A percentile compares a stretch with the other conserved stretches of the same genome.
Conservation (phyloP, 768 basidiomycete genomes). For the Suillus brevipes region DNA sequence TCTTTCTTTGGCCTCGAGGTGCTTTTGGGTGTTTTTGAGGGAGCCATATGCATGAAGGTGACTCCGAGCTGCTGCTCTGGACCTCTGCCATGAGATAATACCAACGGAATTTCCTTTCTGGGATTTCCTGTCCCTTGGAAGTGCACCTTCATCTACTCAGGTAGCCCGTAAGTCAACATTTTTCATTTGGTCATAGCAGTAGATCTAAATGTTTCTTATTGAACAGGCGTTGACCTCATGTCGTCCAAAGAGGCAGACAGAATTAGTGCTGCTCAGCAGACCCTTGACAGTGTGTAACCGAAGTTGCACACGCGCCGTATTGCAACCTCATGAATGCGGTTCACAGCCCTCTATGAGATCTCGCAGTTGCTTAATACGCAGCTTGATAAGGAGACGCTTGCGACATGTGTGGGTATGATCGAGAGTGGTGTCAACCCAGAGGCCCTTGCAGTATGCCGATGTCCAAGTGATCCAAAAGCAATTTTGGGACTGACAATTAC, state of each 20-base stretch:
- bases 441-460: constrained; percentile 72
- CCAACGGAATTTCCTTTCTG: constrained; percentile 6
- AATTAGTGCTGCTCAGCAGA: constrained; percentile 64
- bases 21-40: constrained; percentile 18
- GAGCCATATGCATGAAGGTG: neutral
- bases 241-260: constrained; percentile 57
- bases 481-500: neutral
- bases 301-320: neutral
- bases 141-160: neutral
- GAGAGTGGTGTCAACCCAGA: constrained; percentile 92
- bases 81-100: too few relatives aligned
- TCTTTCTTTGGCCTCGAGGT: constrained; percentile 55
- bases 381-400: constrained; percentile 88
- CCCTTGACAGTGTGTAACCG: constrained; percentile 60
- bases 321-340: constrained; percentile 14
- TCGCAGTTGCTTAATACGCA: constrained; percentile 86
- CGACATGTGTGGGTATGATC: constrained; percentile 89
- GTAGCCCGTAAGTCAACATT: neutral
- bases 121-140: neutral
- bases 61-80: neutral
- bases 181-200: neutral
- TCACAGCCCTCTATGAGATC: constrained; percentile 77
- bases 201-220: neutral
- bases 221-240: constrained; percentile 19
- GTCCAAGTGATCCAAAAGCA: neutral